Evolutionary conservation across 2,329 filamentous ascomycete genomes (phyloP), one percentile per base, ranked within the genome.

Genomic region (Sporothrix euskadiensis): DNA sequence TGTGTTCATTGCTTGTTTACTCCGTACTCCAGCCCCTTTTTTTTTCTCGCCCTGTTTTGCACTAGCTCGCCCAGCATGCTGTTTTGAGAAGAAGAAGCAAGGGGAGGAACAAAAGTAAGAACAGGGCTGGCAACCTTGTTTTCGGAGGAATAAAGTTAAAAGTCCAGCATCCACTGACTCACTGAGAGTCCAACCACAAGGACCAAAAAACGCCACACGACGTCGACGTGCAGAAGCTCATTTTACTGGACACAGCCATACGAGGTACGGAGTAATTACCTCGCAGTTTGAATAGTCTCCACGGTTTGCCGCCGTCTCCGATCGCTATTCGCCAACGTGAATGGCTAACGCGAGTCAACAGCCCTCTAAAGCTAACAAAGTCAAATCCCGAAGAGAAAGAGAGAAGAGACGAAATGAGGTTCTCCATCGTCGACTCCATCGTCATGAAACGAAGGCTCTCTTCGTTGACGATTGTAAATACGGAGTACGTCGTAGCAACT

Each of bases 61-160:
- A 47, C 61, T 66, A 66, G 59, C 69, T 71, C 69, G 69, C 32
- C 14, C 56, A 71, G 69, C 35, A 71, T 71, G 52, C 69, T 52
- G 19, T 4, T 52, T 61, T 3, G 41, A 63, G 69, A 41, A 56
- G 19, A 26, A 26, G 19, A 39, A 41, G 26, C 26, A 14, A 32
- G 56, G 30, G 19, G 7, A 39, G 30, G 2, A 35, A 35, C 5
- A 35, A 35, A 35, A 8, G 16, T 52, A 16, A 16, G n/a, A 52
- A 52, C 47, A n/a, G 52, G 52, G 14, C 22, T 59, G 52, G 26
- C 61, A 65, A 44, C 39, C 39, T 9, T 65, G 61, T 44, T 44
- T 65, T 47, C 39, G 39, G 61, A 30, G 61, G n/a, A 8, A 56
- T n/a, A 44, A 44, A 35, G 30, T 30, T n/a, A 26, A 22, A 30